These are phyloP conservation scores for Umbelopsis sp. DNA, from an alignment of 192 early-diverging fungal species.

Conservation along the genomic window DNA sequence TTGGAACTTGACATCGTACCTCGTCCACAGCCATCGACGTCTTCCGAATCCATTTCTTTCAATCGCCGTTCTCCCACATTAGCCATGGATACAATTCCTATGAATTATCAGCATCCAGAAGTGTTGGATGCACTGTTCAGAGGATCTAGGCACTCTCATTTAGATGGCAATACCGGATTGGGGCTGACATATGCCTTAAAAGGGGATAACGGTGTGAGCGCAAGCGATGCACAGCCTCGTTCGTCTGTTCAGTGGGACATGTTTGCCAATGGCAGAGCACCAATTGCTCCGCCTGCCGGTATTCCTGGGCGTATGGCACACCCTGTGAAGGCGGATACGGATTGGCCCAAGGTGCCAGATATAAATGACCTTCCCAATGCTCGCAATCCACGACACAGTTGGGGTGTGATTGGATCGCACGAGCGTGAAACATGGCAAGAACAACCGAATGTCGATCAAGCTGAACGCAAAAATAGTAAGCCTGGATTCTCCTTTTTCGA, in stretches of 20 bases:
- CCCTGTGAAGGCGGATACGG: neutral
- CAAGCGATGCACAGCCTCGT: neutral
- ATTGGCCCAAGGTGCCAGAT: neutral
- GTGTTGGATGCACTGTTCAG: slow-evolving; percentile 1
- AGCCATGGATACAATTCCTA: neutral
- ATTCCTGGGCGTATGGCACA: neutral
- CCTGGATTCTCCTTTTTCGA: slow-evolving; percentile 12
- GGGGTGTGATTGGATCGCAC: neutral
- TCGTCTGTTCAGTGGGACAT: neutral
- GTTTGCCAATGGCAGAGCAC: neutral
- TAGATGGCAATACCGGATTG: no score
- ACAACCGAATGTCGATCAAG: neutral
- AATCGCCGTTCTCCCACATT: neutral
- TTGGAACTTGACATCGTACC: slow-evolving; percentile 18
- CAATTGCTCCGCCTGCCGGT: neutral
- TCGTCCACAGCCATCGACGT: slow-evolving; percentile 15
- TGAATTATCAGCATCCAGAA: slow-evolving; percentile 14
- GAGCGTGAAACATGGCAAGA: neutral
- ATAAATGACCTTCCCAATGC: neutral
- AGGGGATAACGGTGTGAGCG: no score
- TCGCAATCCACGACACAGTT: slow-evolving; percentile 2
- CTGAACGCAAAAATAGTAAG: slow-evolving; percentile 13
- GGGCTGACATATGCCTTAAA: no score
- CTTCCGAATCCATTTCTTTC: neutral
- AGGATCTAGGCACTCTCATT: neutral